Base-by-base conservation (phyloP, 345 rosid species). In the Camelina neglecta region DNA sequence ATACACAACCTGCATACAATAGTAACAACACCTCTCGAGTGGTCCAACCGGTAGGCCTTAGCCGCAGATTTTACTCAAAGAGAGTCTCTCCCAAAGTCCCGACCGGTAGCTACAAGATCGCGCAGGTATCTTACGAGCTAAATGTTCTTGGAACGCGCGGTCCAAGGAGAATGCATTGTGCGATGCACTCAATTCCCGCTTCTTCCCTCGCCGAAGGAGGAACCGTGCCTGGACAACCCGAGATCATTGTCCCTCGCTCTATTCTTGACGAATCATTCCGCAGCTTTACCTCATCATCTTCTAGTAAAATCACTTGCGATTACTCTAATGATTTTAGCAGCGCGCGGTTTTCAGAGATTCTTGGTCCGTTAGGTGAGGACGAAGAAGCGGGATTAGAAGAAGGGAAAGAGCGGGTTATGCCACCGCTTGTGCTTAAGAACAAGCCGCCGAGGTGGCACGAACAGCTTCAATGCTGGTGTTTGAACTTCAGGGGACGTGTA, bases 361-460 rank as follows among this genome's bases (percentile, higher is more conserved):
- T 81, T 0, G 90, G 88, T 4, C 76, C 89, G 2, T 82, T 77
- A 4, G 90, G 81, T 31, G 96, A 80, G 20, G 92, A 85, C 2
- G 87, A 76, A 4, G 94, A 83, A 38, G 26, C 33, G 0, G 70
- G 21, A 2, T 29, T 65, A 3, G 71, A 38, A 67, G 71, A 68
- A 51, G 91, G 86, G 2, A 91, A 93, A 78, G 91, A 87, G 60
- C 77, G 81, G 49, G n/a, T 44, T 61, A 33, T 31, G 11, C 89
- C 90, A 0, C 91, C 97, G 0, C 70, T 91, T 63, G 70, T 91
- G 64, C 94, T 93, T 24, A 76, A 85, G 18, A 93, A 93, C 83
- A 93, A 93, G 71, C 91, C 91, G 2, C 98, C 98, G 0, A 88
- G 97, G 72, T 93, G 98, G 98, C 98, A 91, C 1, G 98, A 93